Percentiles rank a stretch among this genome's conserved stretches.
Conservation (phyloP, 2,329 filamentous ascomycete genomes). For the Colletotrichum liriopes region DNA sequence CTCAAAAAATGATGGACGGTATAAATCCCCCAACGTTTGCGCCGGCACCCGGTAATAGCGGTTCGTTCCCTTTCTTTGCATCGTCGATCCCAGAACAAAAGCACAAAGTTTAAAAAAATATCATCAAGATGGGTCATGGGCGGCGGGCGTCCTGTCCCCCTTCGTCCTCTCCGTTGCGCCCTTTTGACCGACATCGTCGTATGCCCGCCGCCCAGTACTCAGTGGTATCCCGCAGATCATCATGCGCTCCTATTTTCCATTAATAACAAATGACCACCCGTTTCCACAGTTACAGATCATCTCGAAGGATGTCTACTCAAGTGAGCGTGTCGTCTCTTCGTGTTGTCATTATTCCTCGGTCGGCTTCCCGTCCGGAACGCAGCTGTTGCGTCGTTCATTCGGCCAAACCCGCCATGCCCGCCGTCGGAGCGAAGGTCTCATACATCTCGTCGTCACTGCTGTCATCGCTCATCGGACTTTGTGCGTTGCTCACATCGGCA, state of each 20-base stretch:
- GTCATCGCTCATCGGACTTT: conserved; percentile 67
- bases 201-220: conserved; percentile 16
- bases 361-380: conserved; percentile 11
- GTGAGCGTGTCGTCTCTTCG: conserved; percentile 26
- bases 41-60: conserved; percentile 21
- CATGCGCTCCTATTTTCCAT: conserved; percentile 17
- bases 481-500: conserved; percentile 64
- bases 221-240: conserved; percentile 37
- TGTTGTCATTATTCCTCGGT: conserved; percentile 19
- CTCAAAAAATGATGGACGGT: conserved; percentile 2
- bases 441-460: conserved; percentile 73
- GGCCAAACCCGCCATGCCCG: conserved; percentile 52
- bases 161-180: neutral
- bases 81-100: conserved; percentile 30
- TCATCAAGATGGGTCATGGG: conserved; percentile 20
- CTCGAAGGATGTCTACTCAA: conserved; percentile 3
- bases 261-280: neutral
- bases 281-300: neutral
- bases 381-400: conserved; percentile 38
- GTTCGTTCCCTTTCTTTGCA: conserved; percentile 23
- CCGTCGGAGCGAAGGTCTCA: conserved; percentile 58
- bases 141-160: conserved; percentile 5
- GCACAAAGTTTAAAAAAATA: conserved; percentile 23
- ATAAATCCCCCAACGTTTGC: conserved; percentile 15
- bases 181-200: neutral